A percentile compares a stretch with the other conserved stretches of the same genome.
phyloP scores from a whole-genome alignment of 208 protist genomes.

The Crithidia bombi region DNA sequence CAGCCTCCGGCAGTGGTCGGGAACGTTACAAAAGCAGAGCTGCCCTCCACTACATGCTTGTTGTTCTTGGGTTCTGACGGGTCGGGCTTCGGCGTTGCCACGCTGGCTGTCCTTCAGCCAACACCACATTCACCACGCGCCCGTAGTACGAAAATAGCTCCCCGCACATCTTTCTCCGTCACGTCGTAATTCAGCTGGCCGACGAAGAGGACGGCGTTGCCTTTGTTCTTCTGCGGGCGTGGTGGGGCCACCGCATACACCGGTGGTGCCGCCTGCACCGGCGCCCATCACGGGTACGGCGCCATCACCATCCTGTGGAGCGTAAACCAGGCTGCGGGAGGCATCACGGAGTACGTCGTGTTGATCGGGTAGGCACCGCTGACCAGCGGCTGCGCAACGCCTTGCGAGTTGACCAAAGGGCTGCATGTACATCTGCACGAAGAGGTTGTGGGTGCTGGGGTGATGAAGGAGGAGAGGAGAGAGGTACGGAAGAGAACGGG shows the following conservation, averaged over 20 bases:
- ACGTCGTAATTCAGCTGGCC: constrained; percentile 76
- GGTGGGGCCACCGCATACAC: constrained; percentile 21
- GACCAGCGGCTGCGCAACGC: constrained; percentile 7
- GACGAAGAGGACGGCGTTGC: constrained; percentile 61
- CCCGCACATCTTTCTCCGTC: constrained; percentile 56
- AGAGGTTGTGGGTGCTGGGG: not conserved
- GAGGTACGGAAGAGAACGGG: not conserved
- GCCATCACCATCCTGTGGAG: constrained; percentile 24
- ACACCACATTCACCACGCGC: constrained; percentile 63
- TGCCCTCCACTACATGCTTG: constrained; percentile 46
- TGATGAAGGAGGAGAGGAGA: not conserved
- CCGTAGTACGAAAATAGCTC: constrained; percentile 78
- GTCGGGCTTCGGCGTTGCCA: too few relatives aligned
- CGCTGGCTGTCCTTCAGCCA: constrained; percentile 54
- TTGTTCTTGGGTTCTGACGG: constrained; percentile 9
- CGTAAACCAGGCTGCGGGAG: constrained; percentile 28
- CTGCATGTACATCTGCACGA: constrained; percentile 24
- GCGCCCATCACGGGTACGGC: constrained; percentile 2
- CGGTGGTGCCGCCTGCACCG: constrained; percentile 8
- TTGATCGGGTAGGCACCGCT: constrained; percentile 6
- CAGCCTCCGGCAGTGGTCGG: constrained; percentile 60
- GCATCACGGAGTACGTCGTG: constrained; percentile 20
- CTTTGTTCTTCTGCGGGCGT: constrained; percentile 32
- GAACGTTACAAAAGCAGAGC: constrained; percentile 75
- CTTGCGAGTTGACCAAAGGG: not conserved